Evolutionary conservation across 2,329 filamentous ascomycete genomes (phyloP).

Genomic region (Fusarium piperis): DNA sequence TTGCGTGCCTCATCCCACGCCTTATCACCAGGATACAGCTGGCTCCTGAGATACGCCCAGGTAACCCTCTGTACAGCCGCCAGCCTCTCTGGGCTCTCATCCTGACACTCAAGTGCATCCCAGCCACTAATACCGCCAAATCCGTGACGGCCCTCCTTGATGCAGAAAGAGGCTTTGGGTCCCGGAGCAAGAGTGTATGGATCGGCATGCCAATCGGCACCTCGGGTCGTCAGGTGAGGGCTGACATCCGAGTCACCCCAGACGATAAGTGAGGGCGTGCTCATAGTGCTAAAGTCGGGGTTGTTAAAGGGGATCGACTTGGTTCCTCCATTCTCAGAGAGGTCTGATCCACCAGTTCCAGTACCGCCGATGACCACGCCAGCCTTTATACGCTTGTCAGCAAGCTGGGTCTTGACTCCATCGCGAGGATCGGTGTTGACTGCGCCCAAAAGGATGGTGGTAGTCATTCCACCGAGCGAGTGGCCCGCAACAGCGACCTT

Average conservation of each 20-base stretch:
- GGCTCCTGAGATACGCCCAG: conserved; percentile 38
- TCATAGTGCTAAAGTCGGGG: conserved; percentile 35
- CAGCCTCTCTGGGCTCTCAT: conserved; percentile 39
- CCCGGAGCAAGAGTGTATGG: conserved; percentile 29
- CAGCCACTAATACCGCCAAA: conserved; percentile 42
- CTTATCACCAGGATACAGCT: conserved; percentile 29
- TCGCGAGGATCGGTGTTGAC: conserved; percentile 36
- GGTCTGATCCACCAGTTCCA: conserved; percentile 22
- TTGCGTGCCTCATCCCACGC: conserved; percentile 33
- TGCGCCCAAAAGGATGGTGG: conserved; percentile 31
- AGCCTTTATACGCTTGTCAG: conserved; percentile 38
- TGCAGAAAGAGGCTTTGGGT: conserved; percentile 30
- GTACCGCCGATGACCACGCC: conserved; percentile 38
- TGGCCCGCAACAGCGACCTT: conserved; percentile 40
- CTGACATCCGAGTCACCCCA: conserved; percentile 38
- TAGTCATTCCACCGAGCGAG: conserved; percentile 36
- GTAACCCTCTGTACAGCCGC: conserved; percentile 36
- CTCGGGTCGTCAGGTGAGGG: conserved; percentile 34
- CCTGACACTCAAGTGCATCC: conserved; percentile 39
- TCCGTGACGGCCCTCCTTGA: conserved; percentile 37
- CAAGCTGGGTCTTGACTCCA: conserved; percentile 12
- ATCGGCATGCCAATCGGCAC: conserved; percentile 39
- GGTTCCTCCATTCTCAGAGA: conserved; percentile 15
- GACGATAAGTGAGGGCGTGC: conserved; percentile 30
- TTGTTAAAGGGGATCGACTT: conserved; percentile 33